Conservation (phyloP, 2,329 filamentous ascomycete species). For the Pseudogymnoascus verrucosus region DNA sequence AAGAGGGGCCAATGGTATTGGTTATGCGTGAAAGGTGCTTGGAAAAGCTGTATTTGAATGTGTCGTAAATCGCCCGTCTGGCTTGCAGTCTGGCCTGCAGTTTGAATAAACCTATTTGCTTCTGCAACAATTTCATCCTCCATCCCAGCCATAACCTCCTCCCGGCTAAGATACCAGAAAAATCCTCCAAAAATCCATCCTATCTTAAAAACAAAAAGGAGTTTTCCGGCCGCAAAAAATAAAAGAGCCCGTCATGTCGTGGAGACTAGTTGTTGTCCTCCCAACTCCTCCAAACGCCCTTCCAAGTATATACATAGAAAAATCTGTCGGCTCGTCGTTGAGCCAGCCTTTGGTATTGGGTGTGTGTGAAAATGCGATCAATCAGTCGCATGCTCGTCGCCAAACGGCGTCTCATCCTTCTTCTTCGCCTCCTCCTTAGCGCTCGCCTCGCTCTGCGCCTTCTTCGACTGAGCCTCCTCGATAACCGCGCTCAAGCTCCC, state of each 20-base stretch:
- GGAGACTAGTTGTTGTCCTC: background rate
- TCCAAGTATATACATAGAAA: conserved; percentile 7
- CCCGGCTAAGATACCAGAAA: background rate
- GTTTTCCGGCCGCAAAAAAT: background rate
- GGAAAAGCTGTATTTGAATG: background rate
- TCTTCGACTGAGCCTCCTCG: conserved; percentile 40
- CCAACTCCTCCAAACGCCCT: conserved; percentile 3
- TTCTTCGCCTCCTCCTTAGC: conserved; percentile 24
- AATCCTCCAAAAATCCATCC: background rate
- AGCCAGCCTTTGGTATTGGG: background rate
- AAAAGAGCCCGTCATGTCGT: background rate
- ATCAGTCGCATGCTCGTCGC: conserved; percentile 51
- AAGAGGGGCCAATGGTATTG: background rate
- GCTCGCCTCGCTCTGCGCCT: conserved; percentile 21
- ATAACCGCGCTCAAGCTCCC: conserved; percentile 47
- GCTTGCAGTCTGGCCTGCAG: background rate
- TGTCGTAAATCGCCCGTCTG: conserved; percentile 3
- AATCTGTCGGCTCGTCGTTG: background rate
- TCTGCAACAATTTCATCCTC: background rate
- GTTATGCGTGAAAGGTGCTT: background rate
- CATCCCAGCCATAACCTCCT: background rate
- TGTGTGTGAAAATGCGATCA: conserved; percentile 11
- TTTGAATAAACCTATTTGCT: background rate
- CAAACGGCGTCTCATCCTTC: conserved; percentile 44
- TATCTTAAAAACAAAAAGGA: background rate